Evolutionary conservation across 257 asterid genomes (phyloP).

Genomic region (Petunia axillaris): DNA sequence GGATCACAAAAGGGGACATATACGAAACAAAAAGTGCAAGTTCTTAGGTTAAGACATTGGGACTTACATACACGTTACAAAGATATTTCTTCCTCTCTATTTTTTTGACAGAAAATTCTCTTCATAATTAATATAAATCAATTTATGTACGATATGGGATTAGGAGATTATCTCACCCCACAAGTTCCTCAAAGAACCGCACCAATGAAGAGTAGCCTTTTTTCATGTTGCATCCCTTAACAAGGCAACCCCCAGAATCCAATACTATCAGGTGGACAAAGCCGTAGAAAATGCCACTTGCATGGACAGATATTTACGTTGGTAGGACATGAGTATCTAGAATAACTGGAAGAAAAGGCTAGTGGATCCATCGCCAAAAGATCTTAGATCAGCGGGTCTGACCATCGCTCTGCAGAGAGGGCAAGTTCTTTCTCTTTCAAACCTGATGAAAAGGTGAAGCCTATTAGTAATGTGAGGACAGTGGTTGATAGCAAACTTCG

Average conservation of each 20-base stretch:
- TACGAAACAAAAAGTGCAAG: neutral
- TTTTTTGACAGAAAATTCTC: neutral
- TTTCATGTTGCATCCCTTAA: neutral
- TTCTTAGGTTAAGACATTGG: neutral
- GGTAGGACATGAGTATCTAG: conserved; percentile 26
- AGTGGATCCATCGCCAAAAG: conserved; percentile 60
- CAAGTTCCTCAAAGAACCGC: neutral
- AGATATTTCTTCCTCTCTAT: neutral
- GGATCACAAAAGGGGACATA: no score
- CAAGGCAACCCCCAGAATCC: neutral
- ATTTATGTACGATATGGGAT: conserved; percentile 2
- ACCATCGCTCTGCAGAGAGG: conserved; percentile 60
- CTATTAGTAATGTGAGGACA: neutral
- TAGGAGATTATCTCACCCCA: neutral
- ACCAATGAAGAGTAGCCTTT: neutral
- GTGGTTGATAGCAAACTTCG: neutral
- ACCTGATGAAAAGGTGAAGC: conserved; percentile 36
- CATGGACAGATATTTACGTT: conserved; percentile 17
- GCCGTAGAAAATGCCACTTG: neutral
- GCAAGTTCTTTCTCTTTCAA: conserved; percentile 60
- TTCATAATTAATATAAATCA: neutral
- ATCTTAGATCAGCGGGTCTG: conserved; percentile 53
- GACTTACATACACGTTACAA: neutral
- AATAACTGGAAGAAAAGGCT: conserved; percentile 53
- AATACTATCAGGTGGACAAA: neutral